These are phyloP conservation scores for Dactylis glomerata DNA, from an alignment of 176 grass and related monocot species.

Conservation along the genomic window DNA sequence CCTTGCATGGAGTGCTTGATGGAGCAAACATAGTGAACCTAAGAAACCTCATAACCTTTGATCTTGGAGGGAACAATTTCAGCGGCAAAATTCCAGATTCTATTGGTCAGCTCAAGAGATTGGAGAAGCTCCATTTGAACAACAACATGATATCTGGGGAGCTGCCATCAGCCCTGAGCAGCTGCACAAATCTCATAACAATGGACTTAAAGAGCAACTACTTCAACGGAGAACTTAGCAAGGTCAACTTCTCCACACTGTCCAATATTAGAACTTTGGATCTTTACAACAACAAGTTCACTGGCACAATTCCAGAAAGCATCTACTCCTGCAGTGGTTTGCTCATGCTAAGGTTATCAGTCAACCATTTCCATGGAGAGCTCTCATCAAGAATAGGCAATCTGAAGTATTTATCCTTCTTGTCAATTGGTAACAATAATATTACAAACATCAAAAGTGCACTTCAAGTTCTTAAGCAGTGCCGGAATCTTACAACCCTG, in stretches of 20 bases:
- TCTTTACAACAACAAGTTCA: background rate
- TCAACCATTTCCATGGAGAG: conserved; percentile 24
- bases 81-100: conserved; percentile 1
- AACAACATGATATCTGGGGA: conserved; percentile 7
- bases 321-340: conserved; percentile 27
- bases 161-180: conserved; percentile 19
- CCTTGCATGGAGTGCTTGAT: background rate
- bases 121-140: conserved; percentile 22
- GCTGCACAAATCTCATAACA: conserved; percentile 14
- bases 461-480: conserved; percentile 31
- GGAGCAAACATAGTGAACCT: background rate
- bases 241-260: conserved; percentile 37
- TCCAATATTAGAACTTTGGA: background rate
- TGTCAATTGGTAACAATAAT: conserved; percentile 18
- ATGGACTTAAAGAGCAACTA: conserved; percentile 13
- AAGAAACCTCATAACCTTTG: background rate
- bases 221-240: conserved; percentile 22
- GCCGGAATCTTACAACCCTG: conserved; percentile 15
- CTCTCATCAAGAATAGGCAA: conserved; percentile 23
- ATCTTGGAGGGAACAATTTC: conserved; percentile 23
- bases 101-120: conserved; percentile 21
- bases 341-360: conserved; percentile 9
- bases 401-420: conserved; percentile 35
- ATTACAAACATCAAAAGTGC: conserved; percentile 19
- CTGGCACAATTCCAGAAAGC: conserved; percentile 4